Evolutionary conservation across 306 rosid genomes (phyloP).

Genomic region (Trichosanthes cucumerina): DNA sequence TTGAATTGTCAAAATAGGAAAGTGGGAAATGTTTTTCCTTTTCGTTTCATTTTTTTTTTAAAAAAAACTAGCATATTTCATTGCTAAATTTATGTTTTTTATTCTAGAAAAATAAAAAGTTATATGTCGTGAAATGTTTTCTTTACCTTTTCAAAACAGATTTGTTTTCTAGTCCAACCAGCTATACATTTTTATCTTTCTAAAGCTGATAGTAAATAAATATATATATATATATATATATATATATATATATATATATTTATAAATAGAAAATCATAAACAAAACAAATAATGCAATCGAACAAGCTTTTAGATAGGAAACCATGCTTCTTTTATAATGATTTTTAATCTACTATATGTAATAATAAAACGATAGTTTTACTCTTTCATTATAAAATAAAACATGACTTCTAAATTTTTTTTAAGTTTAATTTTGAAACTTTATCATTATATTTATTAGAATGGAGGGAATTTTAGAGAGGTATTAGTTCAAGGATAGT

Average conservation of each 20-base stretch:
- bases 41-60: neutral
- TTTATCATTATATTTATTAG: too few relatives aligned
- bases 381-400: neutral
- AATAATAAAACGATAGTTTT: neutral
- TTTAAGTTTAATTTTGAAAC: neutral
- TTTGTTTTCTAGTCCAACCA: neutral
- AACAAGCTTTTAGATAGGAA: neutral
- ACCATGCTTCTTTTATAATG: neutral
- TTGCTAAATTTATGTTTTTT: neutral
- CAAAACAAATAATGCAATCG: neutral
- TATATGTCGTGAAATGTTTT: too few relatives aligned
- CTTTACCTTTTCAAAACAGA: too few relatives aligned
- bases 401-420: neutral
- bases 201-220: neutral
- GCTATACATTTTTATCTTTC: neutral
- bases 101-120: too few relatives aligned
- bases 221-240: neutral
- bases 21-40: neutral
- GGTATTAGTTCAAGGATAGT: neutral
- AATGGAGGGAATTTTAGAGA: too few relatives aligned
- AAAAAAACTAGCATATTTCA: neutral
- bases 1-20: neutral
- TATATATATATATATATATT: neutral
- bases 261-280: too few relatives aligned
- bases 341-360: neutral